These are phyloP conservation scores for Phytophthora litchii DNA, from an alignment of 352 stramenopile species.

Conservation along the genomic window DNA sequence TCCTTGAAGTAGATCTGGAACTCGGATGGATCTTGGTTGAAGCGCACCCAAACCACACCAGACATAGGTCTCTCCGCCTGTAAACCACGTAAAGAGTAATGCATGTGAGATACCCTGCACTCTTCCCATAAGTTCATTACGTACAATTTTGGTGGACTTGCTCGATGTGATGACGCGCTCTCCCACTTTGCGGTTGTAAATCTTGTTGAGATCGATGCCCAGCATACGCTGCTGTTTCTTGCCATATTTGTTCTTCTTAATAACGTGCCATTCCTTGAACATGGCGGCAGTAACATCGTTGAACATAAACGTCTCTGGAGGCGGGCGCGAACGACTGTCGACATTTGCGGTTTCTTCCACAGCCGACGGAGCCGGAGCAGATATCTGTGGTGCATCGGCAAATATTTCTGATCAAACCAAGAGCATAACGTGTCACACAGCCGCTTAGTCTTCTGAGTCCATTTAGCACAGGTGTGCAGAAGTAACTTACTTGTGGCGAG, in stretches of 20 bases:
- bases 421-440: neutral
- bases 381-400: slow-evolving; percentile 80
- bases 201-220: slow-evolving; percentile 88
- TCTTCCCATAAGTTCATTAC: slow-evolving; percentile 13
- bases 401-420: slow-evolving; percentile 71
- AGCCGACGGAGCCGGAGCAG: slow-evolving; percentile 62
- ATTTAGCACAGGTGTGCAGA: neutral
- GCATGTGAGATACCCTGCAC: slow-evolving; percentile 5
- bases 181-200: slow-evolving; percentile 91
- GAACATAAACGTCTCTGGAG: slow-evolving; percentile 91
- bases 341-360: slow-evolving; percentile 73
- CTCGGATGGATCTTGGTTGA: slow-evolving; percentile 84
- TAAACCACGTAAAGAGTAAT: slow-evolving; percentile 2
- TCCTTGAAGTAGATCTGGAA: slow-evolving; percentile 92
- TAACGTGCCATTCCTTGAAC: slow-evolving; percentile 92
- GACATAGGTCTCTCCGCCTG: slow-evolving; percentile 87
- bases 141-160: slow-evolving; percentile 90
- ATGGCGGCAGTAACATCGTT: slow-evolving; percentile 90
- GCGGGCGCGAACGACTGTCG: slow-evolving; percentile 70
- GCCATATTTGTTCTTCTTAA: slow-evolving; percentile 93
- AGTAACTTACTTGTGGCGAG: slow-evolving; percentile 77
- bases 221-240: slow-evolving; percentile 90
- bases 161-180: slow-evolving; percentile 89
- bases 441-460: slow-evolving; percentile 7
- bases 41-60: slow-evolving; percentile 86